Evolutionary conservation across 2,329 filamentous ascomycete genomes (phyloP), one percentile per base, ranked within the genome.

Genomic region (Cytospora schulzeri): DNA sequence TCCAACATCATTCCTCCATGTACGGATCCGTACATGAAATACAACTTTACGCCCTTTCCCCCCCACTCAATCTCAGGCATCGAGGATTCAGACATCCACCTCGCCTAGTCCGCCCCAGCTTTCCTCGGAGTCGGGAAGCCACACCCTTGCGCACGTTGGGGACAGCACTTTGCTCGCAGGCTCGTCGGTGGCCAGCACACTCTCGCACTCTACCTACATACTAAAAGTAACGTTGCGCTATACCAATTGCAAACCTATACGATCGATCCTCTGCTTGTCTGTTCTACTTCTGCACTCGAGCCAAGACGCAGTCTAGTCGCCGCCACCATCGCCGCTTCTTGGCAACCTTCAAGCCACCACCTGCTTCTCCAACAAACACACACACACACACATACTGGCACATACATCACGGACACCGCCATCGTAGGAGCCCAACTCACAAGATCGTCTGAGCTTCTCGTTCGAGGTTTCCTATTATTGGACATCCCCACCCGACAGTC

Each of bases 191-290:
- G 33, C 33, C 38, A 38, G 26, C 12, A 33, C 57, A 19, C 35
- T 50, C 52, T 48, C 35, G 59, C 59, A 28, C 41, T 28, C 19
- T n/a, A n/a, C n/a, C n/a, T n/a, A n/a, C n/a, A n/a, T n/a, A n/a
- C n/a, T 50, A 11, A 56, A 59, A 53, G 57, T 66, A 64, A 64
- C 65, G 59, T 66, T 66, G 58, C 65, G 28, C 41, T 64, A 38
- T 53, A 22, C 29, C 41, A 64, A 28, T 19, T 41, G 31, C 38
- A 48, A n/a, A 58, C 45, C 51, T 59, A n/a, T 26, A 41, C 35
- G 50, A 48, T 63, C 54, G 24, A 12, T 24, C 50, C 38, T 15
- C 38, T 48, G 22, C 59, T 24, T 45, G 29, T 15, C 38, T 48
- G 22, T 54, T 41, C 51, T 33, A 31, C 54, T 51, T 22, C 11